Evolutionary conservation across 1,139 yeast species (phyloP), one percentile per base, ranked within the genome.

Genomic region (Debaryomyces subglobosus): DNA sequence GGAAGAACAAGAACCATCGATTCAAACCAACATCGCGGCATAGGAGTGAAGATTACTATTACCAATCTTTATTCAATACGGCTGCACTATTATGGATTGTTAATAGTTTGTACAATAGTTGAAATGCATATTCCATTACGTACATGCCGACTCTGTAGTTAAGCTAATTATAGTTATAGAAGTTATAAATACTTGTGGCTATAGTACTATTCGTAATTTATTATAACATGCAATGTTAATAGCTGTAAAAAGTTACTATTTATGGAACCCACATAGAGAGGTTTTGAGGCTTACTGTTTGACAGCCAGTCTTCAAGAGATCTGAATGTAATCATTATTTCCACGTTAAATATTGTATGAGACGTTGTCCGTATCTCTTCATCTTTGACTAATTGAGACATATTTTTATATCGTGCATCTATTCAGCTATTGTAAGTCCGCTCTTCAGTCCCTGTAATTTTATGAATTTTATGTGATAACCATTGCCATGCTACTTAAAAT

Each of bases 1-100:
- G 59, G 96, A 87, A 65, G 77, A 74, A 32, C 34, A 30, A 49
- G 81, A 67, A 39, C 65, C 63, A 25, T 25, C 43, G 5, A 54
- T 68, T 37, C 66, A 60, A 48, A 68, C 74, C 40, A 70, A 70
- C 52, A 68, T 70, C 49, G 73, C 65, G 35, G 57, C 57, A 34
- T 58, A 55, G 35, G 16, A 55, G 21, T 32, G 21, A 32, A 32
- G 20, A 5, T 18, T 32, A 7, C 20, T 15, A 12, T 32, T 32
- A 18, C 35, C 20, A 15, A 16, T n/a, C n/a, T 30, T 37, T 8
- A 18, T 35, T 33, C 10, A 16, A 10, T 23, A 12, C 15, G 15
- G 27, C 23, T 43, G 16, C 18, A 18, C 27, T 47, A 13, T 39
- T 24, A 18, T 32, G 20, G 38, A 5, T 24, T 20, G 15, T 35